Conservation (phyloP, 495 filamentous ascomycete species). For the Arthonia radiata region DNA sequence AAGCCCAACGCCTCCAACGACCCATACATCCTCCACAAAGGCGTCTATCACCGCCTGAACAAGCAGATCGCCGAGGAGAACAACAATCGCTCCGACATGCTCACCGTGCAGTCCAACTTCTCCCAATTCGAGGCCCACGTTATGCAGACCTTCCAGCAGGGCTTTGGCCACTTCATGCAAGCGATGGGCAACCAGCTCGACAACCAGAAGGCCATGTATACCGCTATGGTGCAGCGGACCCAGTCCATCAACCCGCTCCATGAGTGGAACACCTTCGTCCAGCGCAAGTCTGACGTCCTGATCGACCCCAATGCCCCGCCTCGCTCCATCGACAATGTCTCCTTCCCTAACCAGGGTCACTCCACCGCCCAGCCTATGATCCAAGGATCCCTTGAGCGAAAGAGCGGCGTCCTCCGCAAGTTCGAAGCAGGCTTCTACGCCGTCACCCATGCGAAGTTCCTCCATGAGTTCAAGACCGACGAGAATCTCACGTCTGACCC, state of each 20-base stretch:
- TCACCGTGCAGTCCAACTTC: conserved; percentile 74
- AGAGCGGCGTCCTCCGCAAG: conserved; percentile 37
- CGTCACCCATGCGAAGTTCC: conserved; percentile 57
- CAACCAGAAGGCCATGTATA: conserved; percentile 50
- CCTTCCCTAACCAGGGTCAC: conserved; percentile 77
- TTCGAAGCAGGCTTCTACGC: conserved; percentile 72
- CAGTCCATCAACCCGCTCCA: conserved; percentile 72
- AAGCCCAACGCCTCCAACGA: conserved; percentile 46
- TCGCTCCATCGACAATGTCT: conserved; percentile 41
- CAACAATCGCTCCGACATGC: conserved; percentile 70
- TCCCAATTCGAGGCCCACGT: conserved; percentile 71
- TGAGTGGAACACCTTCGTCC: conserved; percentile 69
- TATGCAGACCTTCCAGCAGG: conserved; percentile 55
- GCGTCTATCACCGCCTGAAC: conserved; percentile 57
- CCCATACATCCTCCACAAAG: conserved; percentile 68
- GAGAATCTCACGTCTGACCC: conserved; percentile 69
- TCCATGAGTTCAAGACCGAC: conserved; percentile 90
- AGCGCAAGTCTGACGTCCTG: conserved; percentile 41
- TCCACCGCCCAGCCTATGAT: conserved; percentile 54
- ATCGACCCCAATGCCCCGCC: conserved; percentile 54
- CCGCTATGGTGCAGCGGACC: conserved; percentile 52
- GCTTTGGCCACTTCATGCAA: conserved; percentile 55
- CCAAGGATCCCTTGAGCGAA: conserved; percentile 68
- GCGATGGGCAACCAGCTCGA: conserved; percentile 59
- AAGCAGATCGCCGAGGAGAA: conserved; percentile 91